A percentile compares a stretch with the other conserved stretches of the same genome.
Evolutionary conservation across 352 stramenopile species (phyloP).

Genomic region (Globisporangium emineosum): DNA sequence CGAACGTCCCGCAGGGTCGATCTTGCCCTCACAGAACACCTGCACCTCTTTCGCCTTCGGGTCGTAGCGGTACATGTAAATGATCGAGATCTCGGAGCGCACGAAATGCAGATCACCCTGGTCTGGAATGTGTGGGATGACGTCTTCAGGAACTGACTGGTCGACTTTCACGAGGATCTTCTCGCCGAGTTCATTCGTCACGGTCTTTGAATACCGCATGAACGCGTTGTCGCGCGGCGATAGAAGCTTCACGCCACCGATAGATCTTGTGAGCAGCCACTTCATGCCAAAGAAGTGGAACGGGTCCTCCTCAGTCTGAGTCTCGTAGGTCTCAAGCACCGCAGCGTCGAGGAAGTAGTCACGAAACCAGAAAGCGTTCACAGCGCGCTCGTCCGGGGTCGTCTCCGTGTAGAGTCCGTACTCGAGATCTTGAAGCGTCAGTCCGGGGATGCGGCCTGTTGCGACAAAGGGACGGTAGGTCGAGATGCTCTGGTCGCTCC

Average conservation of each 20-base stretch:
- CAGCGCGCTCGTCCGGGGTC: slow-evolving; percentile 59
- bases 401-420: slow-evolving; percentile 72
- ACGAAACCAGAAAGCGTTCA: slow-evolving; percentile 51
- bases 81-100: slow-evolving; percentile 49
- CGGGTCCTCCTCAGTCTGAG: slow-evolving; percentile 50
- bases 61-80: slow-evolving; percentile 66
- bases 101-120: slow-evolving; percentile 46
- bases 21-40: slow-evolving; percentile 58
- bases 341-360: slow-evolving; percentile 71
- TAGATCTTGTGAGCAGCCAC: slow-evolving; percentile 52
- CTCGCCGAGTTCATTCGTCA: slow-evolving; percentile 34
- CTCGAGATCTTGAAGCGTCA: slow-evolving; percentile 62
- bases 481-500: slow-evolving; percentile 9
- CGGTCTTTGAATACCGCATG: slow-evolving; percentile 57
- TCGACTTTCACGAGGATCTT: slow-evolving; percentile 64
- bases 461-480: slow-evolving; percentile 45
- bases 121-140: slow-evolving; percentile 31
- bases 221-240: slow-evolving; percentile 57
- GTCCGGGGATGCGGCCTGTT: slow-evolving; percentile 47
- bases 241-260: slow-evolving; percentile 43
- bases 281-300: slow-evolving; percentile 79
- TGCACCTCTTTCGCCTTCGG: slow-evolving; percentile 48
- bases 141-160: slow-evolving; percentile 46
- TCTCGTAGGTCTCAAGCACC: slow-evolving; percentile 53
- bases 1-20: slow-evolving; percentile 56